Evolutionary conservation across 2,329 filamentous ascomycete genomes (phyloP), one percentile per base, ranked within the genome.

Genomic region (Penicillium sp.): DNA sequence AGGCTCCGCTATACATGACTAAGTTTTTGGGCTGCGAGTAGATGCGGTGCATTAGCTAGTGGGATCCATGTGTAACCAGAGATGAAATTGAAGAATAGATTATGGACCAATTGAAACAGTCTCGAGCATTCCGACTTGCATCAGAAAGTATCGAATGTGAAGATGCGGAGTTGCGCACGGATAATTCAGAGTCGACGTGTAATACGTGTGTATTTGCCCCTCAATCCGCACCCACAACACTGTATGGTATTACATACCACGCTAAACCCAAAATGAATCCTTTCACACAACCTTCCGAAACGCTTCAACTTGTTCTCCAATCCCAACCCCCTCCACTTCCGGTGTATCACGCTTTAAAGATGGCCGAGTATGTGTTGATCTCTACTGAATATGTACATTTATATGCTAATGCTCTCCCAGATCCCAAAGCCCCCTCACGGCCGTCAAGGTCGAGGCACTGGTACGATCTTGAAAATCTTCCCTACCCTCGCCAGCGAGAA

Each of bases 381-480:
- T 23, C 18, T 39, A 6, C 42, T 2, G 23, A 4, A 32, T n/a
- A 10, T 6, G 2, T 20, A 20, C 11, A 14, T 32, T 11, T 9
- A 13, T 8, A n/a, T 46, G 38, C 57, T 64, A 49, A 64, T 50
- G 14, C 60, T 29, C 16, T 44, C 18, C 24, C 52, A 76, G 74
- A 58, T 86, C 83, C 75, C 84, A 88, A 69, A 73, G 74, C 69
- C 81, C 87, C 70, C 79, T 94, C 73, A 86, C 85, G 78, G 80
- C 88, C 72, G 88, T 96, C 64, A 89, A 95, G 77, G 85, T 97
- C 67, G 90, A 95, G 78, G 89, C 91, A 65, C 78, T 97, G 78
- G 91, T 95, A 80, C 69, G 84, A 48, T 47, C 50, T 55, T 62
- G 54, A 67, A 63, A 68, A 63, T 59, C 62, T 60, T 50, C 53